These are phyloP conservation scores for Bacidia gigantensis DNA, from an alignment of 495 filamentous ascomycete genomes.

Conservation along the genomic window DNA sequence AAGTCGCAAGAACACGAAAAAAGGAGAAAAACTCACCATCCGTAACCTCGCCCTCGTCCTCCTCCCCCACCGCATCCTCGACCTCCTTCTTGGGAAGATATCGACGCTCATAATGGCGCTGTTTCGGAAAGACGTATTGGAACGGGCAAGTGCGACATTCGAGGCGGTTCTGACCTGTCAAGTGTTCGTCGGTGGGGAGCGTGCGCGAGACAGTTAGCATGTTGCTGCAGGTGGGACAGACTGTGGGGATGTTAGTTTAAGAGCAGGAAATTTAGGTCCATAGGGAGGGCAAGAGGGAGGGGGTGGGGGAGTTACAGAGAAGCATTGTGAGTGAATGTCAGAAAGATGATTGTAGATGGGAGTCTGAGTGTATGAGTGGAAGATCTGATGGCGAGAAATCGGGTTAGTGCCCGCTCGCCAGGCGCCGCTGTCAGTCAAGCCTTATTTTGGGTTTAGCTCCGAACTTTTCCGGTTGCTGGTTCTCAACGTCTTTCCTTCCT, in stretches of 20 bases:
- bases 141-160: slow-evolving; percentile 94
- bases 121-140: slow-evolving; percentile 55
- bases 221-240: slow-evolving; percentile 90
- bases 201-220: slow-evolving; percentile 51
- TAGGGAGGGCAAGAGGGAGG: neutral
- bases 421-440: too few species aligned
- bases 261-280: too few species aligned
- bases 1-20: slow-evolving; percentile 9
- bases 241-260: slow-evolving; percentile 30
- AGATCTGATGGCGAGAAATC: too few species aligned
- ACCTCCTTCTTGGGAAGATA: slow-evolving; percentile 62
- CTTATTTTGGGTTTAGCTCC: too few species aligned
- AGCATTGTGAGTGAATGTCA: slow-evolving; percentile 36
- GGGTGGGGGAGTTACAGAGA: slow-evolving; percentile 38
- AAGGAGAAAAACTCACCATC: slow-evolving; percentile 33
- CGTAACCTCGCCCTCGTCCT: slow-evolving; percentile 76
- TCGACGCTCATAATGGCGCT: slow-evolving; percentile 54
- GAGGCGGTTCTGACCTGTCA: slow-evolving; percentile 52
- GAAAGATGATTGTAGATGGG: neutral
- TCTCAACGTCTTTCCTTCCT: too few species aligned
- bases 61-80: slow-evolving; percentile 83
- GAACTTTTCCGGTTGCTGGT: too few species aligned
- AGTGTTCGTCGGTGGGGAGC: slow-evolving; percentile 30
- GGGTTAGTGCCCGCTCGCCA: too few species aligned
- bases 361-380: too few species aligned